These are phyloP conservation scores for Epipyxis sp. DNA, from an alignment of 108 stramenopile species.

Conservation along the genomic window DNA sequence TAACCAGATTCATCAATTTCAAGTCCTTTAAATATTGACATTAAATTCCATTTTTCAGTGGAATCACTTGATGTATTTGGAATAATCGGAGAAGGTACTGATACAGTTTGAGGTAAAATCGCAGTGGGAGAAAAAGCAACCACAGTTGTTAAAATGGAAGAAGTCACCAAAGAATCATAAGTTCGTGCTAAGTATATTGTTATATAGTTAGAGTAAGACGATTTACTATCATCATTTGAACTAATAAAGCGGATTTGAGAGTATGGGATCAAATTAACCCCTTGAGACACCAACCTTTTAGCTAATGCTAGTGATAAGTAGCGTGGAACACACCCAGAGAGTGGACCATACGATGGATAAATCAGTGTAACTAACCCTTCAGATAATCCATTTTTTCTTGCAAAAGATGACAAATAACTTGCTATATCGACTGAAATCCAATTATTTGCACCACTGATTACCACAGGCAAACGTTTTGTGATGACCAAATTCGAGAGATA, in stretches of 20 bases:
- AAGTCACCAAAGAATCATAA: neutral
- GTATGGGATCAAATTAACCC: neutral
- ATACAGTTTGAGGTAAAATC: neutral
- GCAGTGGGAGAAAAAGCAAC: neutral
- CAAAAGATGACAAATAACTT: neutral
- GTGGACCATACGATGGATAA: neutral
- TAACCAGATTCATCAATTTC: neutral
- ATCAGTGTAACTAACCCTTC: neutral
- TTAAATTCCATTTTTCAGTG: too few relatives aligned
- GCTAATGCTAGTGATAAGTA: neutral
- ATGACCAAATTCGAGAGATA: too few relatives aligned
- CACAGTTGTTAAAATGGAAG: neutral
- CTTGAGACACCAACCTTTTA: neutral
- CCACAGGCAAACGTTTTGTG: too few relatives aligned
- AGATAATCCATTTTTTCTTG: too few relatives aligned
- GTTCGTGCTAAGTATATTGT: neutral
- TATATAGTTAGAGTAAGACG: neutral
- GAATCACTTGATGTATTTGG: too few relatives aligned
- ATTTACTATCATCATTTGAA: neutral
- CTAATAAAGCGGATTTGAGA: neutral
- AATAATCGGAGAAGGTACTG: neutral
- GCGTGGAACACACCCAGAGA: neutral
- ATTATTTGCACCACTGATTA: neutral
- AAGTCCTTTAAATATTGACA: too few relatives aligned
- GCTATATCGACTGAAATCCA: neutral